Percentiles rank a stretch among this genome's conserved stretches.
Conservation (phyloP, 2,329 filamentous ascomycete genomes). For the Nannizziopsis barbatae region DNA sequence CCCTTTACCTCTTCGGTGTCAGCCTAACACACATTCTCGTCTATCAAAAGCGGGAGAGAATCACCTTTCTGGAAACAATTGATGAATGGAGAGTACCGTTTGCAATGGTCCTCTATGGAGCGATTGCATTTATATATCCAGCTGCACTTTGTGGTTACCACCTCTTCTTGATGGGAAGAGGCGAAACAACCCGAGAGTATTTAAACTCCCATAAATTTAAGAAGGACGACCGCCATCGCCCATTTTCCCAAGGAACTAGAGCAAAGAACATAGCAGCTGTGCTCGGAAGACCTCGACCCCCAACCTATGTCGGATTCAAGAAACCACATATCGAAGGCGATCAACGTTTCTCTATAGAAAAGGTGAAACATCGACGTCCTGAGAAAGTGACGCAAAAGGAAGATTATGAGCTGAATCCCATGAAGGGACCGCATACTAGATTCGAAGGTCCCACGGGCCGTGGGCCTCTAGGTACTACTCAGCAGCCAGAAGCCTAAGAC, state of each 20-base stretch:
- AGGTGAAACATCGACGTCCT: slow-evolving; percentile 41
- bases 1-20: slow-evolving; percentile 62
- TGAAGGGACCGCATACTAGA: slow-evolving; percentile 22
- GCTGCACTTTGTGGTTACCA: slow-evolving; percentile 78
- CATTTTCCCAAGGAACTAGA: slow-evolving; percentile 69
- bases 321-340: slow-evolving; percentile 64
- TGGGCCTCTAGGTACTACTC: slow-evolving; percentile 4
- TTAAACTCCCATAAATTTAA: slow-evolving; percentile 92
- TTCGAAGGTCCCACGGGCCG: slow-evolving; percentile 12
- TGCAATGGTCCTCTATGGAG: slow-evolving; percentile 74
- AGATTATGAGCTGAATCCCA: slow-evolving; percentile 62
- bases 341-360: slow-evolving; percentile 60
- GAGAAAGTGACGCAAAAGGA: slow-evolving; percentile 43
- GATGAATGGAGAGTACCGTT: slow-evolving; percentile 66
- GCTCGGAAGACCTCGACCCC: slow-evolving; percentile 69
- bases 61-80: slow-evolving; percentile 59
- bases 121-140: slow-evolving; percentile 67
- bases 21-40: slow-evolving; percentile 70
- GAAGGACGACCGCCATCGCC: slow-evolving; percentile 80
- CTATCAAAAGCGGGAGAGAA: slow-evolving; percentile 52
- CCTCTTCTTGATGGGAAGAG: slow-evolving; percentile 76
- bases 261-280: slow-evolving; percentile 72
- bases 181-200: slow-evolving; percentile 92
- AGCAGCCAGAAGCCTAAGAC: slow-evolving; percentile 3
- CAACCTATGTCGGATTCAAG: slow-evolving; percentile 86